Conservation (phyloP, 345 rosid genomes). For the Hypericum androsaemum region DNA sequence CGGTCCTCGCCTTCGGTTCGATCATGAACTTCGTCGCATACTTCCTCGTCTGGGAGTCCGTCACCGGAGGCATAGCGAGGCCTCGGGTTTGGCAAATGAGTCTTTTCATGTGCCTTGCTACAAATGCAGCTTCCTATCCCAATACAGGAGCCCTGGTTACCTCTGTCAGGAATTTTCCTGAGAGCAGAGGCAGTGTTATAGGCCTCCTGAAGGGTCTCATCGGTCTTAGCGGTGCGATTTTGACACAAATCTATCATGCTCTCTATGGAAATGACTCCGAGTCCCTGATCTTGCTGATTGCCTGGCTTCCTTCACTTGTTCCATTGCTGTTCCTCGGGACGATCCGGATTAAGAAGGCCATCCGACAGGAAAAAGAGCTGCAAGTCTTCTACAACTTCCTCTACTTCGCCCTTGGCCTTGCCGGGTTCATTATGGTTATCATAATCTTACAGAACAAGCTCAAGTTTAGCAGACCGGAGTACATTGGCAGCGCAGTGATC, state of each 20-base stretch:
- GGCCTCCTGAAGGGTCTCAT: constrained; percentile 22
- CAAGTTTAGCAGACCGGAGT: constrained; percentile 13
- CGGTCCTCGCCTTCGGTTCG: constrained; percentile 14
- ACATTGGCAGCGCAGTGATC: constrained; percentile 7
- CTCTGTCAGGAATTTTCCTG: constrained; percentile 18
- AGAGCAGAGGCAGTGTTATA: constrained; percentile 17
- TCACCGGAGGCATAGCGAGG: constrained; percentile 10
- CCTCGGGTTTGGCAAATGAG: constrained; percentile 20
- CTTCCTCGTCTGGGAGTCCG: constrained; percentile 18
- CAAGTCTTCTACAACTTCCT: constrained; percentile 14
- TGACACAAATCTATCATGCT: constrained; percentile 21
- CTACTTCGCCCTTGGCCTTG: constrained; percentile 13
- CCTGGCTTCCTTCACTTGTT: constrained; percentile 17
- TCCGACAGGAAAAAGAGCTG: constrained; percentile 14
- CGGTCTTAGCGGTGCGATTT: constrained; percentile 20
- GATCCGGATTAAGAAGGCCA: constrained; percentile 9
- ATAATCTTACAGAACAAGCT: constrained; percentile 17
- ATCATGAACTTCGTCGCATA: constrained; percentile 18
- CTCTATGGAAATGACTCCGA: constrained; percentile 10
- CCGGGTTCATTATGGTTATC: constrained; percentile 17
- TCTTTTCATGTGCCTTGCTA: constrained; percentile 12
- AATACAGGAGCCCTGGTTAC: constrained; percentile 19
- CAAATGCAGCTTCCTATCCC: constrained; percentile 15
- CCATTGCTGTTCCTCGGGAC: constrained; percentile 6
- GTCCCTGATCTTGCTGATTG: constrained; percentile 15